A percentile compares a stretch with the other conserved stretches of the same genome.
These are phyloP conservation scores for Prunus armeniaca DNA, from an alignment of 306 rosid genomes.

Conservation along the genomic window DNA sequence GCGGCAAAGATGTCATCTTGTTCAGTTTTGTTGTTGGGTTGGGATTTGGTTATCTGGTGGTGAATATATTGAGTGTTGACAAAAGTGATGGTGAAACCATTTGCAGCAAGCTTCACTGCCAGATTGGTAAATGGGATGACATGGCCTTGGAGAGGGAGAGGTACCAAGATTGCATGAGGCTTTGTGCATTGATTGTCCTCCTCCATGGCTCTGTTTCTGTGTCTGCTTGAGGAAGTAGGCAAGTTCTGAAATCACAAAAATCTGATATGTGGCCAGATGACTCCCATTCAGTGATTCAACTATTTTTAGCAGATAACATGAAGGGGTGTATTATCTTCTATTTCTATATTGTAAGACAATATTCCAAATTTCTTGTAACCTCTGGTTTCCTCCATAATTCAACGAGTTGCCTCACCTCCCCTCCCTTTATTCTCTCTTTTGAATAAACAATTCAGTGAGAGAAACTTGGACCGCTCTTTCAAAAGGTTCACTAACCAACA, in stretches of 20 bases:
- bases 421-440: too few relatives aligned
- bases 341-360: too few relatives aligned
- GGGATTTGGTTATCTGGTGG: conserved; percentile 21
- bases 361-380: too few relatives aligned
- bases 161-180: conserved; percentile 23
- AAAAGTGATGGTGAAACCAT: conserved; percentile 28
- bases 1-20: conserved; percentile 24
- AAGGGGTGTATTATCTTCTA: too few relatives aligned
- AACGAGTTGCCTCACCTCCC: too few relatives aligned
- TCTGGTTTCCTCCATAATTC: too few relatives aligned
- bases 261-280: neutral
- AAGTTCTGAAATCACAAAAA: neutral
- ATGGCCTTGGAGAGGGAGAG: conserved; percentile 21
- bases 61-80: conserved; percentile 16
- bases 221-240: neutral
- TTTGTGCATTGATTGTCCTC: neutral
- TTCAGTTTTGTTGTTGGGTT: neutral
- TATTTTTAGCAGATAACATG: too few relatives aligned
- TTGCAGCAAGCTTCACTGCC: conserved; percentile 26
- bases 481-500: too few relatives aligned
- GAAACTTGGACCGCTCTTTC: too few relatives aligned
- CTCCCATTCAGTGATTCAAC: too few relatives aligned
- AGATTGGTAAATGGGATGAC: conserved; percentile 21
- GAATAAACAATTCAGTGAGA: too few relatives aligned
- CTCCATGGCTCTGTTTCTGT: neutral